Conservation (phyloP, 108 stramenopile genomes). For the Parmales sp. region DNA sequence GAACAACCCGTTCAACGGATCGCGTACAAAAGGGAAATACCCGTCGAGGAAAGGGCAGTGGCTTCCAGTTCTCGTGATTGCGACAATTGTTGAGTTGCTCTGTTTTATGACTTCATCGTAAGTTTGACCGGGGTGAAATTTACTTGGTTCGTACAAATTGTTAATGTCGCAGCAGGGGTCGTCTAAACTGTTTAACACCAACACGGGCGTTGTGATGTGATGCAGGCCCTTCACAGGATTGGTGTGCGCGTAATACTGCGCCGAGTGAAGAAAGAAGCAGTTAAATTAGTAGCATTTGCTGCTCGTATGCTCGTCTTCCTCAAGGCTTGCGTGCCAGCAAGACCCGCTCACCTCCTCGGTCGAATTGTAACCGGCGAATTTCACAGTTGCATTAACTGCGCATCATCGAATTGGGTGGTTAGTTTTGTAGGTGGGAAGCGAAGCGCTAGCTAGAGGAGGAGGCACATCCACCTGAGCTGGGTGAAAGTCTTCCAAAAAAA, state of each 20-base stretch:
- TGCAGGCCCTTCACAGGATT: conserved; percentile 39
- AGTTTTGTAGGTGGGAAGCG: too few species aligned
- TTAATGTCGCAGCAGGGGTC: conserved; percentile 40
- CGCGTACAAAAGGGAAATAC: conserved; percentile 21
- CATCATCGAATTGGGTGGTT: too few species aligned
- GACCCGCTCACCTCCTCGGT: too few species aligned
- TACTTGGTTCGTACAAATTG: conserved; percentile 35
- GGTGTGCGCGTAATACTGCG: conserved; percentile 27
- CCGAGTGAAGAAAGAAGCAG: too few species aligned
- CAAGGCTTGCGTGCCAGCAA: too few species aligned
- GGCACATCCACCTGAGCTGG: too few species aligned
- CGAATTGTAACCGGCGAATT: conserved; percentile 39
- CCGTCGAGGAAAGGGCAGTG: conserved; percentile 42
- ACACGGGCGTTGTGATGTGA: conserved; percentile 33
- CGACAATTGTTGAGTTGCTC: conserved; percentile 26
- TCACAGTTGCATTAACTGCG: conserved; percentile 28
- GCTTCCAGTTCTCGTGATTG: conserved; percentile 34
- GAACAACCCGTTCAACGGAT: conserved; percentile 35
- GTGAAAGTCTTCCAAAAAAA: too few species aligned
- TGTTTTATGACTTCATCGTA: conserved; percentile 32
- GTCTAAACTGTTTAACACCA: conserved; percentile 39
- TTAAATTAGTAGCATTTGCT: too few species aligned
- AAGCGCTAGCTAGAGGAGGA: too few species aligned
- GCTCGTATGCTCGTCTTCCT: too few species aligned
- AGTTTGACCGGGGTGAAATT: conserved; percentile 30